A percentile compares a stretch with the other conserved stretches of the same genome.
These are phyloP conservation scores for Pseudomonodictys pantanalensis DNA, from an alignment of 495 filamentous ascomycete genomes.

Conservation along the genomic window DNA sequence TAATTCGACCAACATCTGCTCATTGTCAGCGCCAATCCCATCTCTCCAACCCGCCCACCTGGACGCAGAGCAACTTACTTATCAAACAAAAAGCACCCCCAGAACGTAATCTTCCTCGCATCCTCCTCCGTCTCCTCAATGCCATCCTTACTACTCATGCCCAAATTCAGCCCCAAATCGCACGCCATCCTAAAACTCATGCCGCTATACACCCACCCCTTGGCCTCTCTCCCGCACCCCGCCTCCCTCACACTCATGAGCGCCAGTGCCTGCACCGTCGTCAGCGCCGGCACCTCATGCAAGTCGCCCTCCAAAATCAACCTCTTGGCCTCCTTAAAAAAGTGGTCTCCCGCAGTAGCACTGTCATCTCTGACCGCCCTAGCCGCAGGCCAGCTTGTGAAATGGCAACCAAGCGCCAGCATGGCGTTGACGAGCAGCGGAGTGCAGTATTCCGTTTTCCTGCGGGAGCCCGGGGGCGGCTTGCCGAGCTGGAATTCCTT, in stretches of 20 bases:
- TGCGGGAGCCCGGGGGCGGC: slow-evolving; percentile 45
- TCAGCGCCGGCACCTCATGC: slow-evolving; percentile 82
- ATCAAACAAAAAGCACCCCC: slow-evolving; percentile 98
- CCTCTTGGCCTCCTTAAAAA: slow-evolving; percentile 92
- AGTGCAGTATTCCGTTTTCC: slow-evolving; percentile 73
- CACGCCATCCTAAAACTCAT: slow-evolving; percentile 99
- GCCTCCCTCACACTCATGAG: slow-evolving; percentile 97
- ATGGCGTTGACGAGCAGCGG: slow-evolving; percentile 91
- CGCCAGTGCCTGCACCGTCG: slow-evolving; percentile 92
- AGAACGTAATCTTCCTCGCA: slow-evolving; percentile 87
- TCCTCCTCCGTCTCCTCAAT: slow-evolving; percentile 83
- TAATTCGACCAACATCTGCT: slow-evolving; percentile 93
- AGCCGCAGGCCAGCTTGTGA: slow-evolving; percentile 72
- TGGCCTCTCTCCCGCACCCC: slow-evolving; percentile 89
- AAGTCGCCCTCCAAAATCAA: slow-evolving; percentile 88
- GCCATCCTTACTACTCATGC: slow-evolving; percentile 54
- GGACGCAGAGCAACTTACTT: slow-evolving; percentile 65
- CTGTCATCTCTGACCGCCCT: slow-evolving; percentile 67
- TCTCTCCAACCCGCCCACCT: background rate
- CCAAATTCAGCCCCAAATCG: slow-evolving; percentile 89
- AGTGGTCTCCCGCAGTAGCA: slow-evolving; percentile 90
- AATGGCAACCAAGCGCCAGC: slow-evolving; percentile 94
- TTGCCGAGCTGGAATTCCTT: slow-evolving; percentile 74
- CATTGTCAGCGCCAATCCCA: background rate
- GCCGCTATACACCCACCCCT: slow-evolving; percentile 96